phyloP scores from a whole-genome alignment of 257 asterid species.

The Jasminum sambac region DNA sequence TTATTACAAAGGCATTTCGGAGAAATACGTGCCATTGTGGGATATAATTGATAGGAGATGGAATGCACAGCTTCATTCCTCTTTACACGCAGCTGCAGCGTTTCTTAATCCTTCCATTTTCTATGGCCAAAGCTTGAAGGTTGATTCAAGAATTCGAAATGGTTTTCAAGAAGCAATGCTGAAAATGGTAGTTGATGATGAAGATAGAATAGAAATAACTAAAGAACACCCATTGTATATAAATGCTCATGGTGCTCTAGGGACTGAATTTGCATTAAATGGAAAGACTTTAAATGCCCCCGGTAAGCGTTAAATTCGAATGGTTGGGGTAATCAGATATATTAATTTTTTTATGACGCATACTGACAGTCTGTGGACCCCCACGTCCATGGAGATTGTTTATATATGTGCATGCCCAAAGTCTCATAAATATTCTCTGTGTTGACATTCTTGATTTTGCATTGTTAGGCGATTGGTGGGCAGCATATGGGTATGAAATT shows the following conservation, averaged over 20 bases:
- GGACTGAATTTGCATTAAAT: slow-evolving; percentile 47
- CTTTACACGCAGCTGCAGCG: slow-evolving; percentile 43
- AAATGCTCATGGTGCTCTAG: slow-evolving; percentile 47
- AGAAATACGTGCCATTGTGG: slow-evolving; percentile 39
- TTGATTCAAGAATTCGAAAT: slow-evolving; percentile 42
- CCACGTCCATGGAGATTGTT: too few species aligned
- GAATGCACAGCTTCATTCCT: slow-evolving; percentile 39
- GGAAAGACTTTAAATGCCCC: slow-evolving; percentile 50
- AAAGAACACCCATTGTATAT: slow-evolving; percentile 41
- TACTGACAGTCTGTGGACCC: too few species aligned
- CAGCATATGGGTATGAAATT: slow-evolving; percentile 45
- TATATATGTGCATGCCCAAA: too few species aligned
- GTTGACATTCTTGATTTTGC: background rate
- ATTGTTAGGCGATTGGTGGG: slow-evolving; percentile 53
- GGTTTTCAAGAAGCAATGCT: slow-evolving; percentile 54
- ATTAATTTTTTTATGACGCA: background rate
- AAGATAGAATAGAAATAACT: slow-evolving; percentile 42
- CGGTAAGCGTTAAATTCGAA: slow-evolving; percentile 24
- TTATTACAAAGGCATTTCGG: slow-evolving; percentile 36
- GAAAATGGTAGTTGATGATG: slow-evolving; percentile 36
- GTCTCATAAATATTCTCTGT: too few species aligned
- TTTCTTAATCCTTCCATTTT: slow-evolving; percentile 52
- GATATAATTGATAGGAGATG: slow-evolving; percentile 47
- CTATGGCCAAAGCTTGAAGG: slow-evolving; percentile 34
- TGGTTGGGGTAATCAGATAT: slow-evolving; percentile 1